Evolutionary conservation across 768 basidiomycete species (phyloP).

Genomic region (Cystobasidium onofrii): DNA sequence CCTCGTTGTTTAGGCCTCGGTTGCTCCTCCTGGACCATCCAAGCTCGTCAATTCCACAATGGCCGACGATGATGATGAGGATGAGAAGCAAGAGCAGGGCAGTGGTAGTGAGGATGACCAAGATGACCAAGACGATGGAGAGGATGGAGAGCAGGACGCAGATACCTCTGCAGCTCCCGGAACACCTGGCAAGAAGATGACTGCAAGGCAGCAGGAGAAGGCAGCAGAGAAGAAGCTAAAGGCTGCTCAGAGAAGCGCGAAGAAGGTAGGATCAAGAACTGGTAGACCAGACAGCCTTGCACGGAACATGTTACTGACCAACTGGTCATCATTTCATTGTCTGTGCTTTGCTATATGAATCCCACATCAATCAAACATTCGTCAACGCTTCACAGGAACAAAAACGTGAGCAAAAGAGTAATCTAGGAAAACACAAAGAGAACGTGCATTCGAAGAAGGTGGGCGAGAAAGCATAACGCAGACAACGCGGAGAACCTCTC

Average conservation of each 20-base stretch:
- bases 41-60: slow-evolving; percentile 24
- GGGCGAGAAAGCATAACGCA: neutral
- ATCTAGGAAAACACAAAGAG: slow-evolving; percentile 20
- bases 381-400: neutral
- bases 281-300: neutral
- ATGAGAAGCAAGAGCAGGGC: slow-evolving; percentile 16
- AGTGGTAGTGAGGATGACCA: slow-evolving; percentile 59
- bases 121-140: slow-evolving; percentile 26
- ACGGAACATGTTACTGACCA: neutral
- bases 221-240: slow-evolving; percentile 5
- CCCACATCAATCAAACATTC: neutral
- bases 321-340: neutral
- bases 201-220: slow-evolving; percentile 28
- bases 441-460: slow-evolving; percentile 30
- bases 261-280: slow-evolving; percentile 9
- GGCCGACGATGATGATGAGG: slow-evolving; percentile 19
- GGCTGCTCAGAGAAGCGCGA: slow-evolving; percentile 7
- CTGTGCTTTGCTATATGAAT: neutral
- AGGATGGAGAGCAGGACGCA: slow-evolving; percentile 23
- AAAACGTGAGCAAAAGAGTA: slow-evolving; percentile 21
- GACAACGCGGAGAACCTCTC: no score
- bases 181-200: slow-evolving; percentile 23
- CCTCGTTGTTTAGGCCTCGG: neutral
- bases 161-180: neutral
- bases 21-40: slow-evolving; percentile 24